A percentile compares a stretch with the other conserved stretches of the same genome.
phyloP scores from a whole-genome alignment of 345 rosid species.

The Draba incana region DNA sequence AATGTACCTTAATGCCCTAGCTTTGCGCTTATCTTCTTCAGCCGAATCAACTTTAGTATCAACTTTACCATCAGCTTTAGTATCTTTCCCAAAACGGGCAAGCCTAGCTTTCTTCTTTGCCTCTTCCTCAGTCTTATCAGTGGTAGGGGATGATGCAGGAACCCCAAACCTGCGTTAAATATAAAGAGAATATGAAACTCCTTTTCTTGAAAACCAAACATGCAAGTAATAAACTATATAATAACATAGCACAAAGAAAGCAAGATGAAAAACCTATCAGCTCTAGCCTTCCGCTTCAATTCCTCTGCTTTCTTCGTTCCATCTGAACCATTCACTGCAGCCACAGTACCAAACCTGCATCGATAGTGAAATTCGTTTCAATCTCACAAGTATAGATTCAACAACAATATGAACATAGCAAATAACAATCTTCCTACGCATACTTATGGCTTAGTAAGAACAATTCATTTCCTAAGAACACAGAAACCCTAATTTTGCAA shows the following conservation, averaged over 20 bases:
- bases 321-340: conserved; percentile 44
- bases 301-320: conserved; percentile 67
- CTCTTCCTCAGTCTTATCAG: conserved; percentile 55
- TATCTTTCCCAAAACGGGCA: conserved; percentile 64
- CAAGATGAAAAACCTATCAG: conserved; percentile 68
- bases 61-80: conserved; percentile 39
- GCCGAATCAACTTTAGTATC: conserved; percentile 49
- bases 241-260: not conserved
- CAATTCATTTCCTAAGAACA: too few relatives aligned
- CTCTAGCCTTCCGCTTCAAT: conserved; percentile 88
- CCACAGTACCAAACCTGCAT: conserved; percentile 75
- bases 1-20: conserved; percentile 74
- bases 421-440: not conserved
- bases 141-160: conserved; percentile 45
- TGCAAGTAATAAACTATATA: conserved; percentile 1
- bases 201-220: not conserved
- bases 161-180: conserved; percentile 66
- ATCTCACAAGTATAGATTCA: not conserved
- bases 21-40: conserved; percentile 84
- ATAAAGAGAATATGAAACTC: not conserved
- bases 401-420: not conserved
- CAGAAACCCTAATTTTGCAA: conserved; percentile 34
- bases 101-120: conserved; percentile 88
- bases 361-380: conserved; percentile 16
- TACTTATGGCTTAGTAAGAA: not conserved